These are phyloP conservation scores for Petunia secreta DNA, from an alignment of 257 asterid species.

Conservation along the genomic window DNA sequence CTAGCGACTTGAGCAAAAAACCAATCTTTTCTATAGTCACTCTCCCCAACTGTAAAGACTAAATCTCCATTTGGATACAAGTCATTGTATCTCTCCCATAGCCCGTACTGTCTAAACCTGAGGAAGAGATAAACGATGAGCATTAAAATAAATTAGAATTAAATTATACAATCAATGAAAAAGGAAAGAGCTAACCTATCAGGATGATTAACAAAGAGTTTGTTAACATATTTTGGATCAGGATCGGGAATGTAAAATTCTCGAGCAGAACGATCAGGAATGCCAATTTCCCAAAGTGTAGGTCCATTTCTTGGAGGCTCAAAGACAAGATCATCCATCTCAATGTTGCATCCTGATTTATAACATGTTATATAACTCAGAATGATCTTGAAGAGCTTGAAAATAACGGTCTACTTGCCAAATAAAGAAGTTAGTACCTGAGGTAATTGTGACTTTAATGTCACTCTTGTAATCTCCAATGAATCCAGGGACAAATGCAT, in stretches of 20 bases:
- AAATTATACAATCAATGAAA: background rate
- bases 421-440: constrained; percentile 39
- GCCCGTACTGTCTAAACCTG: constrained; percentile 92
- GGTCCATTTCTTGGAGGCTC: constrained; percentile 77
- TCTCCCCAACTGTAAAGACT: constrained; percentile 64
- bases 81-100: constrained; percentile 80
- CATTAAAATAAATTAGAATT: background rate
- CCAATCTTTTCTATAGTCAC: constrained; percentile 73
- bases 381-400: background rate
- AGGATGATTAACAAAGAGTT: constrained; percentile 60
- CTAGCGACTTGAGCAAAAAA: constrained; percentile 85
- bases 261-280: constrained; percentile 73
- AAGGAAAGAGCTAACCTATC: constrained; percentile 47
- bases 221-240: constrained; percentile 53
- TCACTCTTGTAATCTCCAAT: constrained; percentile 66
- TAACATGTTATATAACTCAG: background rate
- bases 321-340: constrained; percentile 54
- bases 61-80: constrained; percentile 69
- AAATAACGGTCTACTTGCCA: background rate
- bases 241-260: constrained; percentile 80
- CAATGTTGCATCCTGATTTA: constrained; percentile 50
- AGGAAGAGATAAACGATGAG: constrained; percentile 17
- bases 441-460: constrained; percentile 40
- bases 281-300: constrained; percentile 82
- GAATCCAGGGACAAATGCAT: constrained; percentile 65